These are phyloP conservation scores for Phalaenopsis hybrid DNA, from an alignment of 116 monocot genomes.

Conservation along the genomic window DNA sequence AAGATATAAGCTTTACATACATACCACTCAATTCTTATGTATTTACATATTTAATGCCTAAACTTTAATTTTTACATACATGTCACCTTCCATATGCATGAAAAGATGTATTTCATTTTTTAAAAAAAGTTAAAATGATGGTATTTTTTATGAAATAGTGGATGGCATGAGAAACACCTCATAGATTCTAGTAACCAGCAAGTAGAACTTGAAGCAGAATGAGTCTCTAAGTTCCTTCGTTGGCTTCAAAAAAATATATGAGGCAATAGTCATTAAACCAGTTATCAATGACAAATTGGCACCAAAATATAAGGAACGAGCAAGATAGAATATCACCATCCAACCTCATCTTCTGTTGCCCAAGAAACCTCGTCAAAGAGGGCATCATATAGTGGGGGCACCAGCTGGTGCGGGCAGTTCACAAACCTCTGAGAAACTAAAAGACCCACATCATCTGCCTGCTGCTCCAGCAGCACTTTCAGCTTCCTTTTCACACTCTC, in stretches of 20 bases:
- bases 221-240: slow-evolving; percentile 72
- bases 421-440: slow-evolving; percentile 78
- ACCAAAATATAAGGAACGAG: neutral
- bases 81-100: too few species aligned
- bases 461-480: slow-evolving; percentile 34
- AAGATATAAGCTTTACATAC: too few species aligned
- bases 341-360: slow-evolving; percentile 98
- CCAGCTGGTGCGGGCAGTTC: slow-evolving; percentile 70
- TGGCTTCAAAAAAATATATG: slow-evolving; percentile 36
- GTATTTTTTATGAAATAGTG: neutral
- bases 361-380: slow-evolving; percentile 85
- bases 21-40: too few species aligned
- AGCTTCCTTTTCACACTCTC: slow-evolving; percentile 41
- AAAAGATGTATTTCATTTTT: too few species aligned
- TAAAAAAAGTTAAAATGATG: too few species aligned
- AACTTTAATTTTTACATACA: too few species aligned
- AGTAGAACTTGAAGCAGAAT: slow-evolving; percentile 73
- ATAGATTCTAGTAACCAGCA: slow-evolving; percentile 61
- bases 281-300: neutral
- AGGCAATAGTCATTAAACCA: neutral
- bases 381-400: slow-evolving; percentile 69
- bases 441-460: slow-evolving; percentile 48
- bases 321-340: slow-evolving; percentile 5
- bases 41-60: too few species aligned
- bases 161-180: slow-evolving; percentile 37